These are phyloP conservation scores for Odontarrhena argentea DNA, from an alignment of 345 rosid genomes.

Conservation along the genomic window DNA sequence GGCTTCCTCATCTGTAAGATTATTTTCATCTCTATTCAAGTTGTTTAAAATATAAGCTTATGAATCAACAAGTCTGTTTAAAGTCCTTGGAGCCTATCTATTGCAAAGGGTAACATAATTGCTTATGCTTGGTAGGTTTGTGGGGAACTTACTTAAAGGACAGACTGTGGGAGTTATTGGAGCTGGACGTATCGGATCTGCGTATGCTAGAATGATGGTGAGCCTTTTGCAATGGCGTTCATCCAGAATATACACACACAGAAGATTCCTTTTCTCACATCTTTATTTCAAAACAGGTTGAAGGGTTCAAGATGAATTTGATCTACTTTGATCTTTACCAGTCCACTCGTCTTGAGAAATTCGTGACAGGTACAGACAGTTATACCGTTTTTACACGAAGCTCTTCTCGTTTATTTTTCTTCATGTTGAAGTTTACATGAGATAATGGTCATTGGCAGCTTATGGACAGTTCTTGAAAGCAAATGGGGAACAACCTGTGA, in stretches of 20 bases:
- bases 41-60: too few species aligned
- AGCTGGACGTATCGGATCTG: constrained; percentile 98
- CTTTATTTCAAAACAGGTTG: constrained; percentile 52
- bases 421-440: neutral
- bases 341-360: constrained; percentile 91
- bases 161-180: constrained; percentile 99
- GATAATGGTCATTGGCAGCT: constrained; percentile 48
- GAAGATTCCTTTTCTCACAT: neutral
- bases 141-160: constrained; percentile 96
- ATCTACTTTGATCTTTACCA: constrained; percentile 93
- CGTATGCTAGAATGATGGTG: constrained; percentile 99
- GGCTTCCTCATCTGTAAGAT: constrained; percentile 90
- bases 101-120: neutral
- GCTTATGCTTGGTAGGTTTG: constrained; percentile 55
- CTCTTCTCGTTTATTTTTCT: neutral
- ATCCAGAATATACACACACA: neutral
- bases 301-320: constrained; percentile 98
- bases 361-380: constrained; percentile 64
- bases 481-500: constrained; percentile 80
- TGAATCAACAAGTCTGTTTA: neutral
- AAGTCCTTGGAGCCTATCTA: neutral
- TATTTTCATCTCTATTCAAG: neutral
- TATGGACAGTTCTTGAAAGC: constrained; percentile 83
- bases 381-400: neutral
- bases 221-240: constrained; percentile 5